A percentile compares a stretch with the other conserved stretches of the same genome.
Conservation (phyloP, 2,329 filamentous ascomycete genomes). For the Xylaria sp. region DNA sequence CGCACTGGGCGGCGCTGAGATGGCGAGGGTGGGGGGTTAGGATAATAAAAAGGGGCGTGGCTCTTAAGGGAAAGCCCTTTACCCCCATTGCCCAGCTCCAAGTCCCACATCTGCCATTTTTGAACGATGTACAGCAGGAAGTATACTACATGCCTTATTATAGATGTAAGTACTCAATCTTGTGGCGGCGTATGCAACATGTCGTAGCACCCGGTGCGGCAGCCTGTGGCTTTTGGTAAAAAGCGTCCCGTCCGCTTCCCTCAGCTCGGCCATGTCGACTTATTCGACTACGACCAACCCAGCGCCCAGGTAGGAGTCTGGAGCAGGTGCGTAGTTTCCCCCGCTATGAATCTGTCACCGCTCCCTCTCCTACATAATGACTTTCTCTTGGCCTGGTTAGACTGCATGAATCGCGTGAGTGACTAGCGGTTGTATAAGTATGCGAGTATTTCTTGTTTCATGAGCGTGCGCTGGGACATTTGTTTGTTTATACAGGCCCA, state of each 20-base stretch:
- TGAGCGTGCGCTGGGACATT: slow-evolving; percentile 1
- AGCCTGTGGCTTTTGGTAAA: neutral
- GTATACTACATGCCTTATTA: too few species aligned
- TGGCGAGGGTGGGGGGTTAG: neutral
- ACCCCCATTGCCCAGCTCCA: too few species aligned
- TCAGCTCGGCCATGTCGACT: neutral
- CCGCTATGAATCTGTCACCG: neutral
- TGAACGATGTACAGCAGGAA: too few species aligned
- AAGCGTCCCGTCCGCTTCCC: neutral
- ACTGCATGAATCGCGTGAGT: neutral
- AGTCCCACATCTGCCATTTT: too few species aligned
- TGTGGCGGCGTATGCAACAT: too few species aligned
- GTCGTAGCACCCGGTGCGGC: neutral
- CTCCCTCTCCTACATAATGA: neutral
- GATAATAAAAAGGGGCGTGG: slow-evolving; percentile 1
- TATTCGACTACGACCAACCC: too few species aligned
- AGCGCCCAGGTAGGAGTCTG: too few species aligned
- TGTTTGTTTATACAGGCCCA: slow-evolving; percentile 4
- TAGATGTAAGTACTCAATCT: too few species aligned
- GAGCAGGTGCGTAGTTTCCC: too few species aligned
- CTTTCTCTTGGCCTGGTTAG: too few species aligned
- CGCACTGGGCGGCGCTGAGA: slow-evolving; percentile 15
- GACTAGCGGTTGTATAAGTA: neutral
- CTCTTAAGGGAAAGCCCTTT: too few species aligned
- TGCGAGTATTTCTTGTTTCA: slow-evolving; percentile 10